Evolutionary conservation across 805 yeast genomes (phyloP), one percentile per base, ranked within the genome.

Genomic region (Ogataea pignaliae): DNA sequence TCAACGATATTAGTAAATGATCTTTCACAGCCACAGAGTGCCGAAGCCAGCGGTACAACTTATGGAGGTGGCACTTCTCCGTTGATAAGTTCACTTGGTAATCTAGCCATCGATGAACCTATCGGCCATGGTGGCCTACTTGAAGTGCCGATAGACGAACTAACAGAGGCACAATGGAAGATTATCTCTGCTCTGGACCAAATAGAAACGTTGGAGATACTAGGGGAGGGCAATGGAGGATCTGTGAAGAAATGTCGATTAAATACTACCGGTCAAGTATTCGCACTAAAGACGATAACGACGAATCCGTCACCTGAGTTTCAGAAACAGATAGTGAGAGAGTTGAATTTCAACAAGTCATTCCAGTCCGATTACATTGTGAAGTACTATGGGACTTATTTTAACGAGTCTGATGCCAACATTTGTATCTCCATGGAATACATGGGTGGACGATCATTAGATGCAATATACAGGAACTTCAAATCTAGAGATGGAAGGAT

Each of bases 141-240:
- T 12, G 28, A 14, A 11, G 44, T 44, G 18, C 15, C 41, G n/a
- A 17, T 52, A 29, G 54, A 52, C 39, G 78, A 78, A 32, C 61
- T 88, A 38, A 83, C 82, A 26, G 88, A 85, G 40, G 79, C 77
- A 13, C 88, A 82, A 41, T 90, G 97, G 97, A 75, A 78, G 51
- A 54, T 63, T 3, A 68, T 82, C 2, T 81, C 85, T 12, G 72
- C 77, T 42, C 63, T 70, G 28, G 77, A 78, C 40, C 76, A 79
- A 37, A 86, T 93, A 32, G 69, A 76, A 8, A 88, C 87, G 43
- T 51, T 90, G 33, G 81, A 81, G 16, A 73, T 78, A 28, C 64
- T 91, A 17, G 99, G 99, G 15, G 98, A 93, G 68, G 99, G 99
- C 14, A 83, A 88, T 31, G 96, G 97, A 13, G 99, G 98, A 0